Evolutionary conservation across 495 filamentous ascomycete species (phyloP), one percentile per base, ranked within the genome.

Genomic region (Aspergillus nanangensis): DNA sequence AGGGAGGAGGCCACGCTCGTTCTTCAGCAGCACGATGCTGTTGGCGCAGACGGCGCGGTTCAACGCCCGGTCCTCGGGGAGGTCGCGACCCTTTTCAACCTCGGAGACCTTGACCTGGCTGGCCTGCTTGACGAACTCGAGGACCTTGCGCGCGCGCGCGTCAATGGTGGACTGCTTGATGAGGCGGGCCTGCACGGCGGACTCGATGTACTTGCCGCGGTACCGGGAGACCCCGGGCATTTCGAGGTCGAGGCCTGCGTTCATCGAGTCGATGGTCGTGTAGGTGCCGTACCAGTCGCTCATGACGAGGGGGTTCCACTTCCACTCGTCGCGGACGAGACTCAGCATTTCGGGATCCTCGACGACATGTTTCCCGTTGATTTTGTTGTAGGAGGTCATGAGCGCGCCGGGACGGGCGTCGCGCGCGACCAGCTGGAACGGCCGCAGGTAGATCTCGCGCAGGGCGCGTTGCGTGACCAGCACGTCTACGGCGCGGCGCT

Each of bases 361-460:
- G 47, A 74, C 78, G 14, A 78, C 79, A 57, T 84, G 84, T 9
- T 67, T 68, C 10, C 86, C 86, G 56, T 90, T 88, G 24, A 90
- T 67, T 47, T 80, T 78, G 45, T 88, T 89, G 56, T 89, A 90
- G 14, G 78, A 75, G 13, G 81, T 86, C 86, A 90, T 90, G 23
- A 89, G 65, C 3, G 79, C 78, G 13, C 75, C 74, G 0, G 84
- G 84, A 19, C 74, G 63, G 3, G 75, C 60, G 47, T 85, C 79
- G 10, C 78, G 61, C 15, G 84, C 70, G 4, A 78, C 83, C 48
- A 89, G 74, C 61, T 87, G 81, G 56, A 89, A 90, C 0, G 86
- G 82, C 44, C 81, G 65, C 3, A 83, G 67, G 52, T 90, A 88
- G 15, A 90, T 80, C 65, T 90, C 86, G 17, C 85, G 75, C 47